Evolutionary conservation across 2,329 filamentous ascomycete genomes (phyloP).

Genomic region (Aspergillus fructus): DNA sequence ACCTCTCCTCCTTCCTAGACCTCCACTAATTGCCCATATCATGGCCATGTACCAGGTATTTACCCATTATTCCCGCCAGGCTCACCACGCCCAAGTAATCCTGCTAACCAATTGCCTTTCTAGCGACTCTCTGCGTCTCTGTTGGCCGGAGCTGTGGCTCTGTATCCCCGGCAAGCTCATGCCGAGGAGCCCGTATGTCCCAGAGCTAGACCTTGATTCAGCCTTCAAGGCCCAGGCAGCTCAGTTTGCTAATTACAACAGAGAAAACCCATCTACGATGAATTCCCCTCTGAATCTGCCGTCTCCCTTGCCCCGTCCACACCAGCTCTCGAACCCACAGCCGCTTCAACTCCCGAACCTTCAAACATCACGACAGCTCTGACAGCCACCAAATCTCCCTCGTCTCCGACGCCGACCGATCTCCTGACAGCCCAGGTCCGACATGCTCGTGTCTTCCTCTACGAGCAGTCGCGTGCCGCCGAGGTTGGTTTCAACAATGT

Average conservation of each 20-base stretch:
- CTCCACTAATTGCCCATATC: conserved; percentile 35
- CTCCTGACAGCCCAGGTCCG: conserved; percentile 81
- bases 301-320: conserved; percentile 22
- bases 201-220: neutral
- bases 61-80: neutral
- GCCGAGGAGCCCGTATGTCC: conserved; percentile 44
- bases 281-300: conserved; percentile 30
- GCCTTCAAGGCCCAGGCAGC: neutral
- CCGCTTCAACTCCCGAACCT: conserved; percentile 13
- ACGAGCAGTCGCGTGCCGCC: conserved; percentile 69
- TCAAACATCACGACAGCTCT: conserved; percentile 20
- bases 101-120: conserved; percentile 35
- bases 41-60: conserved; percentile 43
- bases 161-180: conserved; percentile 42
- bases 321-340: conserved; percentile 11
- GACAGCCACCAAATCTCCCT: conserved; percentile 53
- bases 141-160: conserved; percentile 39
- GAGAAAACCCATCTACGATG: conserved; percentile 48
- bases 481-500: conserved; percentile 82
- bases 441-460: conserved; percentile 74
- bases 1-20: conserved; percentile 27
- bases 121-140: conserved; percentile 38
- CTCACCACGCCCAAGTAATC: conserved; percentile 10
- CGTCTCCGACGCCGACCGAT: conserved; percentile 77
- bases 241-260: conserved; percentile 12